Evolutionary conservation across 2,329 filamentous ascomycete genomes (phyloP).

Genomic region (Fusarium buxicola): DNA sequence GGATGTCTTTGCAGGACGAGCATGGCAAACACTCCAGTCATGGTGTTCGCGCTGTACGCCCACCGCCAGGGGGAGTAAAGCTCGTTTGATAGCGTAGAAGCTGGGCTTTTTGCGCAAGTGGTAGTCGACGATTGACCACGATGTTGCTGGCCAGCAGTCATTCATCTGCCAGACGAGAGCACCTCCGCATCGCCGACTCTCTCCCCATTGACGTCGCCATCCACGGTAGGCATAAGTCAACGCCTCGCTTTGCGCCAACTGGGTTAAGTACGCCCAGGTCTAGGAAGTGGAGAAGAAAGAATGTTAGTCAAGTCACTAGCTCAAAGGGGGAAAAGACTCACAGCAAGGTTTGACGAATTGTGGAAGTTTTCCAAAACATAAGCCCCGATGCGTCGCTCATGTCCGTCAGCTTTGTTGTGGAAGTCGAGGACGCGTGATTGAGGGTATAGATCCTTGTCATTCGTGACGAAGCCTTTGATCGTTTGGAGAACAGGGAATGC

Average conservation of each 20-base stretch:
- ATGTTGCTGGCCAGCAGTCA: constrained; percentile 76
- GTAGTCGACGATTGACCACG: constrained; percentile 73
- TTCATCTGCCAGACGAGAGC: constrained; percentile 77
- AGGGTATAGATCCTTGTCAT: constrained; percentile 65
- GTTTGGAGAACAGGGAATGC: constrained; percentile 74
- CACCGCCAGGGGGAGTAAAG: no score
- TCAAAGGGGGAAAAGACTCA: no score
- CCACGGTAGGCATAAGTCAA: constrained; percentile 63
- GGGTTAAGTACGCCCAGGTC: constrained; percentile 80
- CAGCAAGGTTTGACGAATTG: constrained; percentile 52
- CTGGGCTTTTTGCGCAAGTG: constrained; percentile 74
- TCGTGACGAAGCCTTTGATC: constrained; percentile 72
- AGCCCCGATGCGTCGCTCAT: constrained; percentile 78
- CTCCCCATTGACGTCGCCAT: constrained; percentile 74
- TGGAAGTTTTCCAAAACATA: constrained; percentile 83
- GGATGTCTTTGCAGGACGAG: no score
- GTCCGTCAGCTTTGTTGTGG: constrained; percentile 85
- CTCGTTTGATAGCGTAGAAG: constrained; percentile 62
- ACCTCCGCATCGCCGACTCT: constrained; percentile 64
- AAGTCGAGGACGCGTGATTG: constrained; percentile 82
- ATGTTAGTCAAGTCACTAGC: no score
- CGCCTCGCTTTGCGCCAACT: constrained; percentile 65
- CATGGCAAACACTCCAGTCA: constrained; percentile 48
- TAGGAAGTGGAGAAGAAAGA: no score
- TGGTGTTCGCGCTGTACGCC: constrained; percentile 60